Percentiles rank a stretch among this genome's conserved stretches.
phyloP scores from a whole-genome alignment of 257 asterid species.

The Solanum peruvianum region DNA sequence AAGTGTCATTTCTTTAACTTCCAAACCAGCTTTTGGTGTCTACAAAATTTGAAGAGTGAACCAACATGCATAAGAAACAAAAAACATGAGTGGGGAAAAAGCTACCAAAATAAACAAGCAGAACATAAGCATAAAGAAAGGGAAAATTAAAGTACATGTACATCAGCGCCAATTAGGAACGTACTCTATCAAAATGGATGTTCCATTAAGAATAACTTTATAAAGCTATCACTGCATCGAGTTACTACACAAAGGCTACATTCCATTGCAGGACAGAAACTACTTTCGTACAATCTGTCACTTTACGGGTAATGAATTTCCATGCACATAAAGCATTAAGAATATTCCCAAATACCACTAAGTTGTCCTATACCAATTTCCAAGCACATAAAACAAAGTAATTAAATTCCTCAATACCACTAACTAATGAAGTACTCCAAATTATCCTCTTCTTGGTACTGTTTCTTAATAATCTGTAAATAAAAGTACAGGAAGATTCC shows the following conservation, averaged over 20 bases:
- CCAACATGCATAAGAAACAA: background rate
- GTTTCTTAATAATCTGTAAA: background rate
- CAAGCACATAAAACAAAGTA: background rate
- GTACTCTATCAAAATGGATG: background rate
- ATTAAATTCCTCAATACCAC: background rate
- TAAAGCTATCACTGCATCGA: background rate
- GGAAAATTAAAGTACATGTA: background rate
- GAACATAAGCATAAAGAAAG: background rate
- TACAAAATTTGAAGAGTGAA: slow-evolving; percentile 27
- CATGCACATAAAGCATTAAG: background rate
- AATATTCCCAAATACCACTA: background rate
- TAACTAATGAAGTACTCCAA: background rate
- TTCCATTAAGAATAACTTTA: background rate
- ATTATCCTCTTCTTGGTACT: background rate
- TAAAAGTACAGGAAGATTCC: background rate
- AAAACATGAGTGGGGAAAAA: background rate
- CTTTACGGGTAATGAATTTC: background rate
- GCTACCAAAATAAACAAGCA: background rate
- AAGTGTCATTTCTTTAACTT: slow-evolving; percentile 74
- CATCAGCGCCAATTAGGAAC: background rate
- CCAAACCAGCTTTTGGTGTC: slow-evolving; percentile 84
- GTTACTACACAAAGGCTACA: background rate
- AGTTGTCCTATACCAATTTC: background rate
- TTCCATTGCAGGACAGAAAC: background rate
- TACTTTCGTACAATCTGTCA: background rate